Conservation (phyloP, 2,329 filamentous ascomycete genomes). For the Cladosporium phlei region DNA sequence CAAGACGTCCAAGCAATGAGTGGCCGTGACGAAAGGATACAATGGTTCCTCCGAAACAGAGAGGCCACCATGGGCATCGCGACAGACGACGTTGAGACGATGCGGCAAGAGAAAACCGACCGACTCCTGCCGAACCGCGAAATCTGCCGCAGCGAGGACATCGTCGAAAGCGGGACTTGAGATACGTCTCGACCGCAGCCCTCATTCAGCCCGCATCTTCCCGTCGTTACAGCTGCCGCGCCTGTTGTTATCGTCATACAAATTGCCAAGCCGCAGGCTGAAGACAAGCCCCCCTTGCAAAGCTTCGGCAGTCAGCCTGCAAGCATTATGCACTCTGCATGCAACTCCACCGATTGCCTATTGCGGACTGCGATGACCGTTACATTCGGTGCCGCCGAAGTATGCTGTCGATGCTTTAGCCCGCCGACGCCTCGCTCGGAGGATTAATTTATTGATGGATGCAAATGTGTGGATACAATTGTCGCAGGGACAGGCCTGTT, state of each 20-base stretch:
- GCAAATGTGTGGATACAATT: not conserved
- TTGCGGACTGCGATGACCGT: not conserved
- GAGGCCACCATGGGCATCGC: slow-evolving; percentile 50
- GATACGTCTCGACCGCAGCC: too few relatives aligned
- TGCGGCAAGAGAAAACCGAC: slow-evolving; percentile 43
- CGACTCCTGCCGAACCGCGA: slow-evolving; percentile 44
- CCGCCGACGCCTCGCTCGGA: slow-evolving; percentile 3
- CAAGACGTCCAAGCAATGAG: slow-evolving; percentile 47
- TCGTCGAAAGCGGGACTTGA: slow-evolving; percentile 18
- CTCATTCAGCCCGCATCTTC: not conserved
- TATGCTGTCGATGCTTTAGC: not conserved
- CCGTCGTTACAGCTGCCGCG: not conserved
- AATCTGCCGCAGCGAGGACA: slow-evolving; percentile 41
- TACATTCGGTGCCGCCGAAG: slow-evolving; percentile 1
- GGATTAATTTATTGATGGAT: not conserved
- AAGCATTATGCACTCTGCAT: slow-evolving; percentile 1
- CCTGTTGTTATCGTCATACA: not conserved
- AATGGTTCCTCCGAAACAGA: slow-evolving; percentile 70
- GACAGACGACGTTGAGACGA: slow-evolving; percentile 36
- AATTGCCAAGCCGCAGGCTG: not conserved
- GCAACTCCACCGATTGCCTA: not conserved
- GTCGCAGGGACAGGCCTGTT: not conserved
- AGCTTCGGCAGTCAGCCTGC: slow-evolving; percentile 10
- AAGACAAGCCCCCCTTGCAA: slow-evolving; percentile 3
- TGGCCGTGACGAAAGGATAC: slow-evolving; percentile 55